These are phyloP conservation scores for Suhomyces taliae DNA, from an alignment of 1,139 yeast species.

Conservation along the genomic window DNA sequence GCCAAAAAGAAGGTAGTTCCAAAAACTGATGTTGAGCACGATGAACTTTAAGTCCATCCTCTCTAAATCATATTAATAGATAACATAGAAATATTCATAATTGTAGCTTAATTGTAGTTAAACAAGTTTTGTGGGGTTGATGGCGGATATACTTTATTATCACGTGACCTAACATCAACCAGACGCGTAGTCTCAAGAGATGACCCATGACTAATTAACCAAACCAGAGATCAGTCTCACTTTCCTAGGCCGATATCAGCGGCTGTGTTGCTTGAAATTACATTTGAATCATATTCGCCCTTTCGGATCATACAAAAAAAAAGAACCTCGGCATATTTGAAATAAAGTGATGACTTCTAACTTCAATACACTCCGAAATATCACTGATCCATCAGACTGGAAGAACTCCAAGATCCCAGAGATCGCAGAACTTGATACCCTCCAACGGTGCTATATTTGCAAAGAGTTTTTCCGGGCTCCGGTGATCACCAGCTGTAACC, in stretches of 20 bases:
- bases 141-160: not conserved
- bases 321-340: not conserved
- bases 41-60: conserved; percentile 19
- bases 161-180: not conserved
- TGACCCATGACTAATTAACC: not conserved
- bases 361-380: conserved; percentile 19
- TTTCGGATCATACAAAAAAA: too few relatives aligned
- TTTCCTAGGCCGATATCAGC: not conserved
- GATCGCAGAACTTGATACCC: conserved; percentile 62
- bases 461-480: conserved; percentile 84
- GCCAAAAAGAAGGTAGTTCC: conserved; percentile 1
- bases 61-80: not conserved
- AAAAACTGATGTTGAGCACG: conserved; percentile 17
- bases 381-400: conserved; percentile 78
- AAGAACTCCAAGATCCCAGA: conserved; percentile 50
- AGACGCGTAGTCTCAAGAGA: not conserved
- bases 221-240: not conserved
- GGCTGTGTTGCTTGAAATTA: too few relatives aligned
- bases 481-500: conserved; percentile 82
- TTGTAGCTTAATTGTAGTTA: not conserved
- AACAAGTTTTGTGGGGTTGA: not conserved
- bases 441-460: conserved; percentile 86
- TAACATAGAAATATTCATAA: conserved; percentile 1
- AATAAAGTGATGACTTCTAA: not conserved
- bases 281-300: too few relatives aligned